Base-by-base conservation (phyloP, 192 early-diverging fungal genomes). In the Linderina pennispora region DNA sequence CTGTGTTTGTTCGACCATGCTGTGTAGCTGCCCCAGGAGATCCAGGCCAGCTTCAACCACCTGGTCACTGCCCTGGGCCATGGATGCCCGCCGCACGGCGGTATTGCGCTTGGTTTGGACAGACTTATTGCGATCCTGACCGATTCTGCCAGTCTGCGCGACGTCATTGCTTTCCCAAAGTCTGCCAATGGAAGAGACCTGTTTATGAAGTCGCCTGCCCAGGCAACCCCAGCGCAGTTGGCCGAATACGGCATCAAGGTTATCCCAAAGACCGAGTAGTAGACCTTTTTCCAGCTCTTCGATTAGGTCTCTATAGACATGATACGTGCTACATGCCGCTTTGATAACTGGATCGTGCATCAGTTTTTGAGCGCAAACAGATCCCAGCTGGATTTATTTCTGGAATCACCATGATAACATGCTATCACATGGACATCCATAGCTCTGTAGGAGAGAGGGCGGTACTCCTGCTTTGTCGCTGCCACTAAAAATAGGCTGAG, bases 101-200 rank as follows among this genome's bases (percentile, higher is more conserved):
- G 90, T 3, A 82, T 91, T 32, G 90, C 92, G 1, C 58, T 95
- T 35, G 79, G 90, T 1, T 84, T 91, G 42, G 89, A 94, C 48
- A 66, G 91, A 16, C 39, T 94, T 15, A 78, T 94, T 55, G 72
- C 85, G 1, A 79, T 91, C 31, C 50, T 91, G 36, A 85, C 83
- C 44, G 73, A 77, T 9, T 78, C 85, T 0, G 33, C 69, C 0
- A 89, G 87, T 17, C 83, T 94, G 31, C 59, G 90, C 11, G 89
- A 95, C 38, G 92, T 95, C 16, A 92, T 95, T 55, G 92, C 92
- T 6, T 95, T 95, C 55, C 92, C 92, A 8, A 95, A 95, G 47
- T 71, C 87, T 3, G 67, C 80, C 9, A 79, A 77, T 24, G 92
- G 90, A 19, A 80, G 80, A 14, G 92, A 95, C 61, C 61, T 91